Percentiles rank a stretch among this genome's conserved stretches.
phyloP scores from a whole-genome alignment of 2,329 filamentous ascomycete species.

The Trichoderma lentiforme region DNA sequence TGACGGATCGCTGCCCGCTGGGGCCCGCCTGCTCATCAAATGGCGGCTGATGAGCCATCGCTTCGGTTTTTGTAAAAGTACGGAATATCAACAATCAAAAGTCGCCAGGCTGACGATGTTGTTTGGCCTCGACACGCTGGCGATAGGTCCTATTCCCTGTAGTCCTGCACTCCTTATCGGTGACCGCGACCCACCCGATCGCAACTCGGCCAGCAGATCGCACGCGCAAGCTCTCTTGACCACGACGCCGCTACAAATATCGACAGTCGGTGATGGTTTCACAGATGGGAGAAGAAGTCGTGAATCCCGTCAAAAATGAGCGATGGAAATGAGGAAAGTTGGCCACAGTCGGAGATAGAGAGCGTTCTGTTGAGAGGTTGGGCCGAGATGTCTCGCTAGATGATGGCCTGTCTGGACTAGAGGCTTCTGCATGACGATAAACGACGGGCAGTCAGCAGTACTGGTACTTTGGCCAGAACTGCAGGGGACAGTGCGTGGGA shows the following conservation, averaged over 20 bases:
- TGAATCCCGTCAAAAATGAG: neutral
- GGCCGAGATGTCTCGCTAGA: constrained; percentile 16
- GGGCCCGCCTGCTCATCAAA: constrained; percentile 1
- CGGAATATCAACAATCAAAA: neutral
- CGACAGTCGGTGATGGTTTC: neutral
- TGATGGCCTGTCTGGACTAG: constrained; percentile 1
- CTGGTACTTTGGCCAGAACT: neutral
- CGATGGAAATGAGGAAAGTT: neutral
- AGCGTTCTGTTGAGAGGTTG: constrained; percentile 16
- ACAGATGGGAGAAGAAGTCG: neutral
- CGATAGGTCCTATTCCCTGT: neutral
- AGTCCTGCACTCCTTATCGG: constrained; percentile 15
- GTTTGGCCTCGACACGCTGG: neutral
- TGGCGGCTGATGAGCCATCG: constrained; percentile 2
- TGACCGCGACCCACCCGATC: constrained; percentile 16
- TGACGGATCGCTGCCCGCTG: constrained; percentile 6
- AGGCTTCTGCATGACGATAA: constrained; percentile 14
- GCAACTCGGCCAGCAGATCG: constrained; percentile 5
- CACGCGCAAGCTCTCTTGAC: neutral
- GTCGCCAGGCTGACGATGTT: neutral
- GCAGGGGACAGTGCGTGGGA: constrained; percentile 15
- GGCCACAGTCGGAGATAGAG: neutral
- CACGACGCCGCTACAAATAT: neutral
- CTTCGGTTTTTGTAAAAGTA: neutral
- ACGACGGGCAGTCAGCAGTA: constrained; percentile 10